These are phyloP conservation scores for Dalbergia oliveri DNA, from an alignment of 306 rosid species.

Conservation along the genomic window DNA sequence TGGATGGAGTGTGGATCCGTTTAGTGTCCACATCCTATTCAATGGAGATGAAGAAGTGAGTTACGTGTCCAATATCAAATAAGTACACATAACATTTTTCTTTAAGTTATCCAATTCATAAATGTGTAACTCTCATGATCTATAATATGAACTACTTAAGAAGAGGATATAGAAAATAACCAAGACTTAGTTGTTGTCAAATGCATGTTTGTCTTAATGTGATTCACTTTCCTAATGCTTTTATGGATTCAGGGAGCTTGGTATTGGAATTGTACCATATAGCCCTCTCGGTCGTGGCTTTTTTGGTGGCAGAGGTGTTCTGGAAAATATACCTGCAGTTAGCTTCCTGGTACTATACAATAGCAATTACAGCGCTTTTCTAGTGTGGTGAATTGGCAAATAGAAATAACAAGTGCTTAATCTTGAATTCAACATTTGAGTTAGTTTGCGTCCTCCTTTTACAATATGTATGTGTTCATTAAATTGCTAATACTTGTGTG, in stretches of 20 bases:
- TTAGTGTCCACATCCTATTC: no score
- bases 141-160: not conserved
- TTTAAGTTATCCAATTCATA: not conserved
- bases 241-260: slow-evolving; percentile 61
- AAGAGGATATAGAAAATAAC: not conserved
- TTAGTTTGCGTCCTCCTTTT: not conserved
- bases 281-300: slow-evolving; percentile 77
- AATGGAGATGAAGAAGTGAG: no score
- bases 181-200: not conserved
- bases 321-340: slow-evolving; percentile 53
- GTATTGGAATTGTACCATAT: slow-evolving; percentile 76
- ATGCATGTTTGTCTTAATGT: not conserved
- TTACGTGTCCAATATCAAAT: no score
- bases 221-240: not conserved
- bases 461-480: not conserved
- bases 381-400: not conserved
- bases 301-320: slow-evolving; percentile 67
- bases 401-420: not conserved
- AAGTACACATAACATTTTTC: no score
- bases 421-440: no score
- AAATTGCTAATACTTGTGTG: not conserved
- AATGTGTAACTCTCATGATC: not conserved
- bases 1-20: no score
- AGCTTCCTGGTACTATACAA: slow-evolving; percentile 47
- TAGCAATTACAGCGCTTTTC: not conserved